phyloP scores from a whole-genome alignment of 2,329 filamentous ascomycete species.

The Penicillium decumbens region DNA sequence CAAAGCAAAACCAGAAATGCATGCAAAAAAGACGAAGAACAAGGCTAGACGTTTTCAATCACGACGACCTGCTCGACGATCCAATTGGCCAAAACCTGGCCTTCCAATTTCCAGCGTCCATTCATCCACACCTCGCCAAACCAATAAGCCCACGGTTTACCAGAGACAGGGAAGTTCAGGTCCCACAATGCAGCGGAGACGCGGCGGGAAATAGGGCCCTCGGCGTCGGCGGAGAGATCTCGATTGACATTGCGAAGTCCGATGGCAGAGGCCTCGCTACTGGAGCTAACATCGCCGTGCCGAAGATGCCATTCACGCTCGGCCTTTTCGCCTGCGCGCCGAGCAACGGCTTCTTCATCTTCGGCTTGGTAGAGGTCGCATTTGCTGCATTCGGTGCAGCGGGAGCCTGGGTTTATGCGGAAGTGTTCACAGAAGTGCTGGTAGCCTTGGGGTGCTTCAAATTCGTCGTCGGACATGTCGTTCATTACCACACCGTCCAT shows the following conservation, averaged over 20 bases:
- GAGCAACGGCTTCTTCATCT: slow-evolving; percentile 65
- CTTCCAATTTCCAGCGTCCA: slow-evolving; percentile 41
- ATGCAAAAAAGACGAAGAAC: background rate
- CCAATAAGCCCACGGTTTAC: slow-evolving; percentile 34
- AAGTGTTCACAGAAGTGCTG: slow-evolving; percentile 96
- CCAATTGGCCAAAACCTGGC: slow-evolving; percentile 40
- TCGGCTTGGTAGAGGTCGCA: slow-evolving; percentile 72
- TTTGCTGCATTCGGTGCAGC: slow-evolving; percentile 72
- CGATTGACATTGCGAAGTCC: slow-evolving; percentile 26
- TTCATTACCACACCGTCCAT: slow-evolving; percentile 8
- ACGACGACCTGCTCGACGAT: slow-evolving; percentile 40
- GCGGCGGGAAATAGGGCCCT: slow-evolving; percentile 15
- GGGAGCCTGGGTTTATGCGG: slow-evolving; percentile 68
- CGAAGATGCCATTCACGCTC: slow-evolving; percentile 66
- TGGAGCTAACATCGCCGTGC: slow-evolving; percentile 46
- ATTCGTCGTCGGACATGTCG: slow-evolving; percentile 17
- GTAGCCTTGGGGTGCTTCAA: slow-evolving; percentile 65
- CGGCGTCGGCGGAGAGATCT: slow-evolving; percentile 22
- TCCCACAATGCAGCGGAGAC: slow-evolving; percentile 24
- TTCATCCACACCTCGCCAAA: slow-evolving; percentile 36
- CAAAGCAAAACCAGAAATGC: background rate
- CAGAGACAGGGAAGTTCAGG: slow-evolving; percentile 17
- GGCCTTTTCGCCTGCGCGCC: slow-evolving; percentile 64
- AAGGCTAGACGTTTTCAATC: slow-evolving; percentile 29
- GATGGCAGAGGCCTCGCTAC: slow-evolving; percentile 9